A percentile compares a stretch with the other conserved stretches of the same genome.
These are phyloP conservation scores for Penicillium crustosum DNA, from an alignment of 2,329 filamentous ascomycete genomes.

Conservation along the genomic window DNA sequence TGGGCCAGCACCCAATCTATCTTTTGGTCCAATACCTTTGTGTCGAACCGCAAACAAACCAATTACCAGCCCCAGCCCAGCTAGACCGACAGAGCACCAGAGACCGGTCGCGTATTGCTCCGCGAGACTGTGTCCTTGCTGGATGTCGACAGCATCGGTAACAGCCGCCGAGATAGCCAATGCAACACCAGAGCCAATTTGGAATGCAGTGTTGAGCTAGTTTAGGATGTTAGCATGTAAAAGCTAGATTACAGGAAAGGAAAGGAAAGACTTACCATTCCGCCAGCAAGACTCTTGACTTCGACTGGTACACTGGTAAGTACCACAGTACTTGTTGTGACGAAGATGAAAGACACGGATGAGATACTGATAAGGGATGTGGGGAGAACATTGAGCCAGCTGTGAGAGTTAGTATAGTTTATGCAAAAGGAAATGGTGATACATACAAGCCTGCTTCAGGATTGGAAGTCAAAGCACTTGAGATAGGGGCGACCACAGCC, in stretches of 20 bases:
- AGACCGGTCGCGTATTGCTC: slow-evolving; percentile 44
- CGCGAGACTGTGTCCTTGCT: slow-evolving; percentile 34
- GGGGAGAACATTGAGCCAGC: slow-evolving; percentile 43
- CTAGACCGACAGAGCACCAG: slow-evolving; percentile 45
- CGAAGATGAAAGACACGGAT: slow-evolving; percentile 44
- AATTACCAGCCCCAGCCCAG: slow-evolving; percentile 35
- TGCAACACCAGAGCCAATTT: slow-evolving; percentile 45
- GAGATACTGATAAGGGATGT: slow-evolving; percentile 43
- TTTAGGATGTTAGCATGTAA: background rate
- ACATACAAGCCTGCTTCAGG: slow-evolving; percentile 28
- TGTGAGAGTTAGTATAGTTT: slow-evolving; percentile 15
- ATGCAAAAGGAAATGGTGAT: background rate
- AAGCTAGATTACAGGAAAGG: fast-evolving
- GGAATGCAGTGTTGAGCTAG: slow-evolving; percentile 45
- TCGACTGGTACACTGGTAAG: slow-evolving; percentile 43
- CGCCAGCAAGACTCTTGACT: slow-evolving; percentile 44
- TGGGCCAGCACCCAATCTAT: slow-evolving; percentile 17
- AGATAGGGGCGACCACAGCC: slow-evolving; percentile 41
- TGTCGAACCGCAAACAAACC: slow-evolving; percentile 20
- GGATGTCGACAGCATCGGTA: slow-evolving; percentile 40
- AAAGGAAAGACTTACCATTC: slow-evolving; percentile 32
- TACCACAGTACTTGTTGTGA: slow-evolving; percentile 45
- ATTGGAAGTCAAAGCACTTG: slow-evolving; percentile 30
- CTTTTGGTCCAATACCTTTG: slow-evolving; percentile 23
- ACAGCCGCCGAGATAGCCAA: slow-evolving; percentile 43